phyloP scores from a whole-genome alignment of 495 filamentous ascomycete species.

The Aspergillus saccharolyticus region DNA sequence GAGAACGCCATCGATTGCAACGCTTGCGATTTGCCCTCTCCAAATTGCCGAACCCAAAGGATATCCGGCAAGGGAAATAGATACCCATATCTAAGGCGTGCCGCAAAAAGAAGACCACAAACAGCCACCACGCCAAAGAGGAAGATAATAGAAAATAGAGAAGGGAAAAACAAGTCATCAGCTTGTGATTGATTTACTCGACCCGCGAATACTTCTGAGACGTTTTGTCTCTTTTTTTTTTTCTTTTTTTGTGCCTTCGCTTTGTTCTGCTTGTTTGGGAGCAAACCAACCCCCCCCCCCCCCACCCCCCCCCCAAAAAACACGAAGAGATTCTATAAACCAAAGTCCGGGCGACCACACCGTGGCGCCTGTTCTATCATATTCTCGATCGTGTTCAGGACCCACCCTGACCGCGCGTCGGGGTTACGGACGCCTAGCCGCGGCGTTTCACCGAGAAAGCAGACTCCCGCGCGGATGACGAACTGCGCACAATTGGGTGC shows the following conservation, averaged over 20 bases:
- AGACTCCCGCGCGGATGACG: slow-evolving; percentile 28
- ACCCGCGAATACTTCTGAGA: slow-evolving; percentile 11
- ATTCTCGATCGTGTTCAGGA: slow-evolving; percentile 27
- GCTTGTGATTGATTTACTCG: not conserved
- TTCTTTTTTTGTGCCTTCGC: not conserved
- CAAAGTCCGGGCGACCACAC: slow-evolving; percentile 33
- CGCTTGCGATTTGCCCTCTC: not conserved
- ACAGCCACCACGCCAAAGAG: too few relatives aligned
- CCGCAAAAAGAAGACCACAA: too few relatives aligned
- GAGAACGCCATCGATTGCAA: not conserved
- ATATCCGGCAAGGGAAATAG: too few relatives aligned
- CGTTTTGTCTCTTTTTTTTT: too few relatives aligned
- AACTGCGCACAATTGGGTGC: slow-evolving; percentile 34
- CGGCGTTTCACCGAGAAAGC: slow-evolving; percentile 31
- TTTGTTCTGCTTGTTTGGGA: too few relatives aligned
- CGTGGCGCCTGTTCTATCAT: slow-evolving; percentile 30
- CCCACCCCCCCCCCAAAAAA: too few relatives aligned
- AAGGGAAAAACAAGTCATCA: not conserved
- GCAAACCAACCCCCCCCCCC: too few relatives aligned
- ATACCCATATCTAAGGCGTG: too few relatives aligned
- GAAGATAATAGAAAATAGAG: too few relatives aligned
- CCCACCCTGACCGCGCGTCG: slow-evolving; percentile 34
- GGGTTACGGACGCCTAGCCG: slow-evolving; percentile 27
- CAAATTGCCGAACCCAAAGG: too few relatives aligned
- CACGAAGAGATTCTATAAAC: slow-evolving; percentile 16